Evolutionary conservation across 345 rosid genomes (phyloP), one percentile per base, ranked within the genome.

Genomic region (Acer negundo): DNA sequence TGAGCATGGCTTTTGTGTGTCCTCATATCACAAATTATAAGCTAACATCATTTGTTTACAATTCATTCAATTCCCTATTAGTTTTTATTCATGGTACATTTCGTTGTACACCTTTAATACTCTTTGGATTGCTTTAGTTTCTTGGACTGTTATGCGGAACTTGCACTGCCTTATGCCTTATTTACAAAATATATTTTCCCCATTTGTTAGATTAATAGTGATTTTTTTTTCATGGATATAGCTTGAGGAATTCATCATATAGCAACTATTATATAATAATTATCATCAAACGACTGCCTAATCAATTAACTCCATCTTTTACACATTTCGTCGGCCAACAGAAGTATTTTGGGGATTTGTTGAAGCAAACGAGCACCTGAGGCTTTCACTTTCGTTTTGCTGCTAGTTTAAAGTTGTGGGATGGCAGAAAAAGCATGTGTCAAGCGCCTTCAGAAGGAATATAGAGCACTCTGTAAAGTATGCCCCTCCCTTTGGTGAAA

Each of bases 391-490:
- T 69, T 28, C 24, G 0, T 74, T 68, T 56, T 44, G 42, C 70
- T 63, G 70, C 19, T 53, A 20, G 46, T 69, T 77, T 67, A 23
- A 75, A 73, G 80, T 63, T 64, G 31, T 61, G 47, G 61, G 62
- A 96, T 96, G 99, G 98, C 98, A 24, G 99, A 91, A 77, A 94
- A 90, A 87, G 86, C 97, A 11, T 95, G 99, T 76, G 88, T 92
- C 47, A 92, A 88, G 83, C 98, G 99, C 61, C 97, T 94, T 69
- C 99, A 96, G 82, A 93, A 94, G 91, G 99, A 96, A 82, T 96
- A 86, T 78, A 92, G 98, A 87, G 91, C 97, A 44, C 97, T 96
- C 44, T 94, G 97, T 84, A 96, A 94, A 85, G 99, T 96, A 85
- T 64, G 84, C 7, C 16, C 35, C 28, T 6, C 2, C 1, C 70